Percentiles rank a stretch among this genome's conserved stretches.
Evolutionary conservation across 2,329 filamentous ascomycete genomes (phyloP).

Genomic region (Lasiodiplodia hormozganensis): DNA sequence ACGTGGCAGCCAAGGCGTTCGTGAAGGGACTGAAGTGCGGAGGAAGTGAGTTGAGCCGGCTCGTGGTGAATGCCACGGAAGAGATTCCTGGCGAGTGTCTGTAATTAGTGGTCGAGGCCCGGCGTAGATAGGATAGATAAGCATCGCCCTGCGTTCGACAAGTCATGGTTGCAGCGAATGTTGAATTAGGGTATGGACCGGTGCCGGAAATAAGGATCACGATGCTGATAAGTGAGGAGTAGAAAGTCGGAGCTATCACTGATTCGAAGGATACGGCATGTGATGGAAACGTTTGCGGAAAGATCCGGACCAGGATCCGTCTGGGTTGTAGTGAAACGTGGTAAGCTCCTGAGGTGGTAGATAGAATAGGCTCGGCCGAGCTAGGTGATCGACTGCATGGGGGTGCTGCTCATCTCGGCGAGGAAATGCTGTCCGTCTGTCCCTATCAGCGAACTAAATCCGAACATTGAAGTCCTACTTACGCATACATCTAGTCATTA

Average conservation of each 20-base stretch:
- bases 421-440: background rate
- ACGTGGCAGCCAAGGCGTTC: slow-evolving; percentile 64
- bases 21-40: slow-evolving; percentile 63
- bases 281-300: background rate
- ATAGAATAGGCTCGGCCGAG: slow-evolving; percentile 1
- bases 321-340: background rate
- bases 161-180: background rate
- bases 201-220: background rate
- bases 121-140: background rate
- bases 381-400: background rate
- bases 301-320: background rate
- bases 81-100: slow-evolving; percentile 42
- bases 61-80: slow-evolving; percentile 45
- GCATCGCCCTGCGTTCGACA: background rate
- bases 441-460: background rate
- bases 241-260: background rate
- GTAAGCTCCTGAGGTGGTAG: background rate
- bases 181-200: background rate
- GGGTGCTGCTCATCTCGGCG: background rate
- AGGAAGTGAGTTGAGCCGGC: slow-evolving; percentile 51
- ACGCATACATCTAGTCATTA: no score
- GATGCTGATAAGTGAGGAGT: background rate
- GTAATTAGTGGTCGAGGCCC: slow-evolving; percentile 27
- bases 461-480: background rate
- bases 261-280: background rate